phyloP scores from a whole-genome alignment of 2,329 filamentous ascomycete genomes.

The Colletotrichum plurivorum region DNA sequence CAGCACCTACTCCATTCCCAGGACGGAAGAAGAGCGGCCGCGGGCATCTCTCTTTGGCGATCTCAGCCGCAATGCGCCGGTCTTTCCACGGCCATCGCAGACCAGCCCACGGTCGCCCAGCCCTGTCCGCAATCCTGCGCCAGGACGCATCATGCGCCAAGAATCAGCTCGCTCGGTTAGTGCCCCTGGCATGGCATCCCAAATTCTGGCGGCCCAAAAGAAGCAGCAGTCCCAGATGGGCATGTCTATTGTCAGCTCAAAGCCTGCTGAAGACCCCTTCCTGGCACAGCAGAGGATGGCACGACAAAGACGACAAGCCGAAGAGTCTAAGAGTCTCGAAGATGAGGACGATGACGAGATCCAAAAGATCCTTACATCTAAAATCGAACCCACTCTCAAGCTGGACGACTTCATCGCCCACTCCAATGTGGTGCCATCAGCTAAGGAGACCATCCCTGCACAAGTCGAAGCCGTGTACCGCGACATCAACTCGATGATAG shows the following conservation, averaged over 20 bases:
- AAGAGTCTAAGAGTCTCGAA: conserved; percentile 69
- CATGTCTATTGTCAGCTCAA: conserved; percentile 57
- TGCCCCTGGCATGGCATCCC: conserved; percentile 71
- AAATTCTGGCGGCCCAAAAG: conserved; percentile 60
- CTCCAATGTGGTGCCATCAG: conserved; percentile 66
- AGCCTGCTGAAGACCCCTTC: conserved; percentile 61
- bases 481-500: conserved; percentile 94
- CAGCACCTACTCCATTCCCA: conserved; percentile 62
- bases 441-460: conserved; percentile 70
- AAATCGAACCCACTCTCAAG: conserved; percentile 71
- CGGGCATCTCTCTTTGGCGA: conserved; percentile 69
- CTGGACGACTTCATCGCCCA: conserved; percentile 79
- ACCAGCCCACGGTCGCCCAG: conserved; percentile 81
- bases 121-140: conserved; percentile 73
- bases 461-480: conserved; percentile 79
- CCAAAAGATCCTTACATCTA: conserved; percentile 72
- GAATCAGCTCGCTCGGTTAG: conserved; percentile 72
- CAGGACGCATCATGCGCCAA: conserved; percentile 62
- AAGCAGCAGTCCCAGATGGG: conserved; percentile 54
- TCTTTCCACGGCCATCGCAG: conserved; percentile 68
- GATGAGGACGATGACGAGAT: conserved; percentile 80
- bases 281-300: conserved; percentile 65
- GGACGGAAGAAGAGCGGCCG: conserved; percentile 59
- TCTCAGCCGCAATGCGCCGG: conserved; percentile 62
- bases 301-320: conserved; percentile 69